These are phyloP conservation scores for Oidiodendron maius DNA, from an alignment of 495 filamentous ascomycete genomes.

Conservation along the genomic window DNA sequence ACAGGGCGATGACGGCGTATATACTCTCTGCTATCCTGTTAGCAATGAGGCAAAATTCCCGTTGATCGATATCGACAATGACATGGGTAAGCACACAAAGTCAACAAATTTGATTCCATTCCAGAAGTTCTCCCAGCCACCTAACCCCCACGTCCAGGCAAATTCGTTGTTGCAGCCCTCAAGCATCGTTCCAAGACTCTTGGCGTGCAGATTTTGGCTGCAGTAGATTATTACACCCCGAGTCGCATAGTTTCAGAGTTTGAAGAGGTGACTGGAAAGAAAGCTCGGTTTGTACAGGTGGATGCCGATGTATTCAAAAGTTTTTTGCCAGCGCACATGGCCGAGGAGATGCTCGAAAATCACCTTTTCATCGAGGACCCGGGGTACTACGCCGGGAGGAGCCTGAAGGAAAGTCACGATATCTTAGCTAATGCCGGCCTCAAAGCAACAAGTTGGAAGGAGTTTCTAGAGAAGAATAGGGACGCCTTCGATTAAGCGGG, in stretches of 20 bases:
- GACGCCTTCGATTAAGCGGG: too few relatives aligned
- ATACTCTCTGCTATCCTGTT: neutral
- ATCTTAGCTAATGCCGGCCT: too few relatives aligned
- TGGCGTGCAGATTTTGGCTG: neutral
- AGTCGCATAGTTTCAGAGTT: neutral
- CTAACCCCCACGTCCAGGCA: too few relatives aligned
- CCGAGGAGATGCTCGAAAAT: neutral
- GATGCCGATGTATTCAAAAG: neutral
- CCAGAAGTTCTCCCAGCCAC: too few relatives aligned
- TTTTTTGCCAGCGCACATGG: neutral
- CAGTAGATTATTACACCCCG: neutral
- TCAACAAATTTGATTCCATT: too few relatives aligned
- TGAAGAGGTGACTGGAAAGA: neutral
- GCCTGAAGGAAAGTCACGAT: neutral
- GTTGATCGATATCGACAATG: neutral
- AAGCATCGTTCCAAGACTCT: neutral
- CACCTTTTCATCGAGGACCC: neutral
- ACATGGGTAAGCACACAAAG: neutral
- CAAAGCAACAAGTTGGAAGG: too few relatives aligned
- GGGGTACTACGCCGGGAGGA: neutral
- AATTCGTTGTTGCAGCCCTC: neutral
- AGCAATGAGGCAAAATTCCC: neutral
- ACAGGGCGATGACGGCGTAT: neutral
- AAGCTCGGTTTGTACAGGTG: neutral
- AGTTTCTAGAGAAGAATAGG: too few relatives aligned